Evolutionary conservation across 768 basidiomycete genomes (phyloP).

Genomic region (Postia placenta): DNA sequence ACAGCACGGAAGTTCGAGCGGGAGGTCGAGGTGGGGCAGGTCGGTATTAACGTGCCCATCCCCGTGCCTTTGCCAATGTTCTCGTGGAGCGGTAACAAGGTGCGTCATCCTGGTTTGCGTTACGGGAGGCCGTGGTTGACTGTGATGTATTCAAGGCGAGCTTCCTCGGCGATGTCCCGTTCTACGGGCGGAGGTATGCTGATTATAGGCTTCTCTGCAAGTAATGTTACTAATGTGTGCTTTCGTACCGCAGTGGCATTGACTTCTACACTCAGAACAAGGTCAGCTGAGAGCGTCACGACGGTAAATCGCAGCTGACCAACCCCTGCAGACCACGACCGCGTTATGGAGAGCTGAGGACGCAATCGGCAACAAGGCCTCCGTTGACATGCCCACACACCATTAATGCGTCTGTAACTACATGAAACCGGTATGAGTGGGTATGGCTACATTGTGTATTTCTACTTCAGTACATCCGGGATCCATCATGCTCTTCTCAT

Average conservation of each 20-base stretch:
- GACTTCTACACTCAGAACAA: conserved; percentile 97
- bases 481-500: too few species aligned
- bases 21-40: conserved; percentile 83
- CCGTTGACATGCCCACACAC: conserved; percentile 83
- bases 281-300: conserved; percentile 29
- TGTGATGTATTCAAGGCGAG: conserved; percentile 40
- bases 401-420: conserved; percentile 30
- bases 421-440: too few species aligned
- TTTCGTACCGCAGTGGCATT: conserved; percentile 55
- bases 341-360: conserved; percentile 90
- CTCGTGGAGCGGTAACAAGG: conserved; percentile 94
- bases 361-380: conserved; percentile 70
- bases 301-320: background rate
- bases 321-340: conserved; percentile 66
- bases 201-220: conserved; percentile 3
- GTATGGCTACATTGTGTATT: too few species aligned
- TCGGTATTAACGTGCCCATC: conserved; percentile 91
- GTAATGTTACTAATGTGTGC: background rate
- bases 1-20: conserved; percentile 91
- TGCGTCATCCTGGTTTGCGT: conserved; percentile 13
- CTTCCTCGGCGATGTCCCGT: conserved; percentile 79
- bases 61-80: conserved; percentile 95
- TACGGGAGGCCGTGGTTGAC: background rate
- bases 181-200: conserved; percentile 80
- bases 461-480: too few species aligned